Evolutionary conservation across 1,284 basidiomycete genomes (phyloP).

Genomic region (Cutaneotrichosporon sp.): DNA sequence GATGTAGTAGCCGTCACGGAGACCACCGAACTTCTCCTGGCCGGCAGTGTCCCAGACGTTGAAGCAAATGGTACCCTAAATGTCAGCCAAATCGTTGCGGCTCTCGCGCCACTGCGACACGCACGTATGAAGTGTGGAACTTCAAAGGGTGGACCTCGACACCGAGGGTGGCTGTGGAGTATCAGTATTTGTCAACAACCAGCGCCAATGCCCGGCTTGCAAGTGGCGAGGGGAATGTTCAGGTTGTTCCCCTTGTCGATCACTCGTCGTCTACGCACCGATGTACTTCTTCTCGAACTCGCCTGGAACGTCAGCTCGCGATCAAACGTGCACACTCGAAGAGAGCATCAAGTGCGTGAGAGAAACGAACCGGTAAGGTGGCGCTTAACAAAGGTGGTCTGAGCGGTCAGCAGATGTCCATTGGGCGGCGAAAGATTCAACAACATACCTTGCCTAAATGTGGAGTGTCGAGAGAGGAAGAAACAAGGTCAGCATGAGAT

Average conservation of each 20-base stretch:
- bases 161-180: conserved; percentile 81
- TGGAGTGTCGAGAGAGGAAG: neutral
- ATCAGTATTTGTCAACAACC: neutral
- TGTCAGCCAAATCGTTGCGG: neutral
- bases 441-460: conserved; percentile 26
- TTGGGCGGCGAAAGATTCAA: neutral
- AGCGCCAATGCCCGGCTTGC: neutral
- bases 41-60: conserved; percentile 99
- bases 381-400: conserved; percentile 98
- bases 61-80: conserved; percentile 86
- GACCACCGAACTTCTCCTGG: conserved; percentile 99
- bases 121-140: conserved; percentile 61
- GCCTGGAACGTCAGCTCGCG: conserved; percentile 35
- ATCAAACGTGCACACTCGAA: neutral
- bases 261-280: conserved; percentile 54
- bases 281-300: conserved; percentile 99
- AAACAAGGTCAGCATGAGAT: conserved; percentile 8
- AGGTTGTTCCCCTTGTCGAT: neutral
- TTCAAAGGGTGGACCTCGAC: conserved; percentile 96
- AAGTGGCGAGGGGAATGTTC: neutral
- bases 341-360: neutral
- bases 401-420: conserved; percentile 12
- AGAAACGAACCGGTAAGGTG: conserved; percentile 74
- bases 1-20: conserved; percentile 97
- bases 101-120: neutral